A percentile compares a stretch with the other conserved stretches of the same genome.
These are phyloP conservation scores for Pseudozyma flocculosa DNA, from an alignment of 1,284 basidiomycete genomes.

Conservation along the genomic window DNA sequence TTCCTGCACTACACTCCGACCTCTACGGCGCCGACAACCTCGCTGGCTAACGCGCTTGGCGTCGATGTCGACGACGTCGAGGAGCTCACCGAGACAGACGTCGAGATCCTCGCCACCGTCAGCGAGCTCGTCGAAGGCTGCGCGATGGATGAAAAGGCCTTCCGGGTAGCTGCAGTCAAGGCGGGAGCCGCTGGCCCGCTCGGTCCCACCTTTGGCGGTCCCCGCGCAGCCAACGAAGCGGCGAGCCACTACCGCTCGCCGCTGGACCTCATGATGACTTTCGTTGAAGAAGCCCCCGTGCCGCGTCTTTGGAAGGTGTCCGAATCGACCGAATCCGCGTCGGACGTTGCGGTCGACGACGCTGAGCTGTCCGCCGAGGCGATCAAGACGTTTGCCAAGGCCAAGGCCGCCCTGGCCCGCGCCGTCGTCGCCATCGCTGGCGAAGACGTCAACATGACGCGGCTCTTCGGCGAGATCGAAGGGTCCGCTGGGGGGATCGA, in stretches of 20 bases:
- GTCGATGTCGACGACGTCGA: conserved; percentile 26
- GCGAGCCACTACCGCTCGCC: conserved; percentile 1
- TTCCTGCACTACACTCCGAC: conserved; percentile 10
- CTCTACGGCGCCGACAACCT: neutral
- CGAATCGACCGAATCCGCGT: neutral
- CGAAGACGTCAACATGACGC: conserved; percentile 74
- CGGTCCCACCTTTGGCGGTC: too few species aligned
- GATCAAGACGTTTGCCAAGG: conserved; percentile 73
- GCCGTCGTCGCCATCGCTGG: conserved; percentile 80
- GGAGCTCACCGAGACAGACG: conserved; percentile 36
- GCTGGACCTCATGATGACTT: conserved; percentile 12
- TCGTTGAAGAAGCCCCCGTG: conserved; percentile 4
- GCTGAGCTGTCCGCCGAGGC: conserved; percentile 57
- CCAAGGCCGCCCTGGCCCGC: conserved; percentile 80
- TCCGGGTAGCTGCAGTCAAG: conserved; percentile 15
- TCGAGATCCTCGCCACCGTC: conserved; percentile 30
- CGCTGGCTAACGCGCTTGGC: conserved; percentile 2
- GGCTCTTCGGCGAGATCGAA: conserved; percentile 61
- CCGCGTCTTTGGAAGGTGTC: neutral
- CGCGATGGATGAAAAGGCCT: conserved; percentile 19
- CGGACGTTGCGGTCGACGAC: conserved; percentile 9
- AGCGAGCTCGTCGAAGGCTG: conserved; percentile 31
- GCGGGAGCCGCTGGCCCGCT: neutral
- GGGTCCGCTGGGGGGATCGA: neutral
- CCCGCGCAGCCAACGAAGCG: too few species aligned